Percentiles rank a stretch among this genome's conserved stretches.
Evolutionary conservation across 75 land plant species (phyloP).

Genomic region (Pseudotsuga menziesii): DNA sequence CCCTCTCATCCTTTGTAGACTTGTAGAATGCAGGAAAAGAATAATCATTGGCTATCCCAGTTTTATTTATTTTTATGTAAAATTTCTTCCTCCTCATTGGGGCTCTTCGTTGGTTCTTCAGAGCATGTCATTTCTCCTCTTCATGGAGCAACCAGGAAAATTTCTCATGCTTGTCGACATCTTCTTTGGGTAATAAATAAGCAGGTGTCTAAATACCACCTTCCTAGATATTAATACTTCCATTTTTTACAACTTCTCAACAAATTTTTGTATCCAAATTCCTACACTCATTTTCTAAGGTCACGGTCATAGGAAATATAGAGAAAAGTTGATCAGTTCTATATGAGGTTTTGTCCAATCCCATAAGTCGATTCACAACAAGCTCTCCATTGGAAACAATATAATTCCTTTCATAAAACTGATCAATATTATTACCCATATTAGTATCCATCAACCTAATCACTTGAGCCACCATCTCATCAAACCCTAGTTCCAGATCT

Average conservation of each 20-base stretch:
- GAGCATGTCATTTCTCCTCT: slow-evolving; percentile 56
- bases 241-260: neutral
- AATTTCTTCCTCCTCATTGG: slow-evolving; percentile 22
- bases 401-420: slow-evolving; percentile 48
- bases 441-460: slow-evolving; percentile 49
- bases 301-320: slow-evolving; percentile 50
- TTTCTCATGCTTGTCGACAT: slow-evolving; percentile 58
- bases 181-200: slow-evolving; percentile 17
- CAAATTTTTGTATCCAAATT: neutral
- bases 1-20: slow-evolving; percentile 54
- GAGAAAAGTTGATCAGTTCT: slow-evolving; percentile 47
- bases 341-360: slow-evolving; percentile 57
- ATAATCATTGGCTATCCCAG: slow-evolving; percentile 88
- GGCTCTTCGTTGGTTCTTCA: slow-evolving; percentile 17
- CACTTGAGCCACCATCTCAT: slow-evolving; percentile 68
- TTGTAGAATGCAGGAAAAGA: slow-evolving; percentile 85
- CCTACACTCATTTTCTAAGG: slow-evolving; percentile 52
- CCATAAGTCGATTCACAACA: slow-evolving; percentile 62
- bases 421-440: slow-evolving; percentile 28
- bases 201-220: slow-evolving; percentile 1
- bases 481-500: slow-evolving; percentile 56
- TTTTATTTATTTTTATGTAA: slow-evolving; percentile 88
- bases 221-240: slow-evolving; percentile 1
- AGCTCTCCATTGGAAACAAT: slow-evolving; percentile 59
- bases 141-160: slow-evolving; percentile 76